phyloP scores from a whole-genome alignment of 179 eudicot species.

The Spergularia azorica region DNA sequence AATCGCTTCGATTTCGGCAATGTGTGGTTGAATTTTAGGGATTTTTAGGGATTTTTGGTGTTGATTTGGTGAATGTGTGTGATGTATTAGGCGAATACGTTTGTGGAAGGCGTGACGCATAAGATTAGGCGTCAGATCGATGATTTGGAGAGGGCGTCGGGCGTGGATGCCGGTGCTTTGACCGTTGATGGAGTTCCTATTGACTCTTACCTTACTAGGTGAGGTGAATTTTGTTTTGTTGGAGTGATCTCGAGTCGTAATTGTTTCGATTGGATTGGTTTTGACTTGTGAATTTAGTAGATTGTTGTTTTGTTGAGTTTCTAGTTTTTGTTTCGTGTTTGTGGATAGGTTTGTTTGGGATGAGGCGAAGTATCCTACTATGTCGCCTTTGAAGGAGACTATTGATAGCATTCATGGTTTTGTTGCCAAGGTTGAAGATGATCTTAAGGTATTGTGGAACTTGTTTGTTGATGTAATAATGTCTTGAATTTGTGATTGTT shows the following conservation, averaged over 20 bases:
- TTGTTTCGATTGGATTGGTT: neutral
- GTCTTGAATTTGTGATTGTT: neutral
- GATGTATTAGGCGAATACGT: constrained; percentile 57
- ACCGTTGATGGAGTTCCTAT: constrained; percentile 96
- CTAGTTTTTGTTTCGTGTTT: neutral
- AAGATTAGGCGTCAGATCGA: constrained; percentile 97
- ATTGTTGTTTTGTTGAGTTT: neutral
- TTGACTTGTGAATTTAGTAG: neutral
- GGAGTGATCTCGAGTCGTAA: neutral
- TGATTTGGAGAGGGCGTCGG: constrained; percentile 80
- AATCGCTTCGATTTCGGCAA: neutral
- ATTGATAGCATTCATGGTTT: constrained; percentile 84
- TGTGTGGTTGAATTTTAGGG: constrained; percentile 10
- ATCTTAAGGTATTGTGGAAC: constrained; percentile 69
- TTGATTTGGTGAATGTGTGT: constrained; percentile 23
- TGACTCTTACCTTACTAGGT: constrained; percentile 91
- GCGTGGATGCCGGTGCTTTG: constrained; percentile 70
- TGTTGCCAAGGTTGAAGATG: constrained; percentile 92
- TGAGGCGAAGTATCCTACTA: constrained; percentile 90
- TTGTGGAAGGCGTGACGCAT: constrained; percentile 88
- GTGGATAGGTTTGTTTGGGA: constrained; percentile 86
- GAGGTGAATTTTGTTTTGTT: constrained; percentile 7
- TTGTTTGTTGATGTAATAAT: neutral
- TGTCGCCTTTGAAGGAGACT: constrained; percentile 86
- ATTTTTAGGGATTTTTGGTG: neutral